Percentiles rank a stretch among this genome's conserved stretches.
Conservation (phyloP, 2,329 filamentous ascomycete genomes). For the Berkeleyomyces basicola region DNA sequence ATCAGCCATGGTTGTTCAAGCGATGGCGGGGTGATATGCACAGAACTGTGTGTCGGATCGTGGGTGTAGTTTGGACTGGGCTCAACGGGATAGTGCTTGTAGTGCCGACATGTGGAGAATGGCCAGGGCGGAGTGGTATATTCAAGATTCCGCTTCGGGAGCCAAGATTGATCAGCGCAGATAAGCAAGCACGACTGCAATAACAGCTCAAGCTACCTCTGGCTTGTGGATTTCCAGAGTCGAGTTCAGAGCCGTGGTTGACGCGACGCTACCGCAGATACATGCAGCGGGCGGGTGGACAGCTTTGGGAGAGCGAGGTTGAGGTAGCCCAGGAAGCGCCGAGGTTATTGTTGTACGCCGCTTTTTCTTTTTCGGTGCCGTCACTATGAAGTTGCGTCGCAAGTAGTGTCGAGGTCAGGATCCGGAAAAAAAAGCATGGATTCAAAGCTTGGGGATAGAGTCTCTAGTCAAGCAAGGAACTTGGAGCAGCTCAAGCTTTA, state of each 20-base stretch:
- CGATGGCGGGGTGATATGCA: not conserved
- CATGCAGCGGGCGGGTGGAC: too few species aligned
- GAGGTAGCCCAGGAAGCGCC: too few species aligned
- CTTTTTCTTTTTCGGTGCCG: too few species aligned
- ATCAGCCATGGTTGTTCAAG: conserved; percentile 22
- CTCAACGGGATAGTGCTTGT: not conserved
- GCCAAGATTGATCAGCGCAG: not conserved
- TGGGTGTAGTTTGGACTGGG: not conserved
- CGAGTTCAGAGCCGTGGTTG: not conserved
- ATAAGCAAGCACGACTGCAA: not conserved
- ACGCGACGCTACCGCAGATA: not conserved
- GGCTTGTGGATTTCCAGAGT: not conserved
- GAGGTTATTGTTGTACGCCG: too few species aligned
- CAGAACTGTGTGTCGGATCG: not conserved
- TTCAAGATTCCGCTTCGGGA: not conserved
- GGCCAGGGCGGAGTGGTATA: not conserved
- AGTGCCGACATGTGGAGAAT: not conserved
- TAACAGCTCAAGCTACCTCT: not conserved
- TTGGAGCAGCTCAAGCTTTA: not conserved
- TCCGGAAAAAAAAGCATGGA: too few species aligned
- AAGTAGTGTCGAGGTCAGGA: too few species aligned
- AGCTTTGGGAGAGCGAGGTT: too few species aligned
- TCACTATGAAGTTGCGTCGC: too few species aligned
- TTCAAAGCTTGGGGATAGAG: too few species aligned
- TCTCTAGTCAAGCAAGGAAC: not conserved